A percentile compares a stretch with the other conserved stretches of the same genome.
These are phyloP conservation scores for Trichoderma harzianum DNA, from an alignment of 2,329 filamentous ascomycete species.

Conservation along the genomic window DNA sequence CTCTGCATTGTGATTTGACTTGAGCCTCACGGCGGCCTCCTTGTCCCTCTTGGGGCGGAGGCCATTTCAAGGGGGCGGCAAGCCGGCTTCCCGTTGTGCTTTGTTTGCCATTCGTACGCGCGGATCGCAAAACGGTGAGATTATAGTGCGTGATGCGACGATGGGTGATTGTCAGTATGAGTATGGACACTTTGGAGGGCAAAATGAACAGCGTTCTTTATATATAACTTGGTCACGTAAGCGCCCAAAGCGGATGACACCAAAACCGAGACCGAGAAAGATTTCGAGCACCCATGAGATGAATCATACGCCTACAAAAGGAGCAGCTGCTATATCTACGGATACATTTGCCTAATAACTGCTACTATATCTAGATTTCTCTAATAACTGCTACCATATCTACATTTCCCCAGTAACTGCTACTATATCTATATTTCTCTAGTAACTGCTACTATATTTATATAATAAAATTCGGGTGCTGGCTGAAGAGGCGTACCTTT, in stretches of 20 bases:
- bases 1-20: not conserved
- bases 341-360: too few relatives aligned
- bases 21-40: slow-evolving; percentile 11
- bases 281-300: too few relatives aligned
- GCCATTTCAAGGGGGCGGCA: not conserved
- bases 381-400: too few relatives aligned
- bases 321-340: too few relatives aligned
- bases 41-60: not conserved
- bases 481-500: too few relatives aligned
- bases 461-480: too few relatives aligned
- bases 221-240: not conserved
- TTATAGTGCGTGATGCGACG: slow-evolving; percentile 1
- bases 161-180: not conserved
- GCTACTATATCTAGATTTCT: too few relatives aligned
- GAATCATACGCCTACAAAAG: too few relatives aligned
- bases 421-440: too few relatives aligned
- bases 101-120: not conserved
- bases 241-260: not conserved
- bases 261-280: too few relatives aligned
- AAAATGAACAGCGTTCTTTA: not conserved
- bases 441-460: too few relatives aligned
- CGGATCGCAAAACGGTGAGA: slow-evolving; percentile 1
- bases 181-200: not conserved
- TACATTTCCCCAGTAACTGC: too few relatives aligned
- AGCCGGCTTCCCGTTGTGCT: not conserved